Evolutionary conservation across 805 yeast genomes (phyloP).

Genomic region (Komagataella kurtzmanii): DNA sequence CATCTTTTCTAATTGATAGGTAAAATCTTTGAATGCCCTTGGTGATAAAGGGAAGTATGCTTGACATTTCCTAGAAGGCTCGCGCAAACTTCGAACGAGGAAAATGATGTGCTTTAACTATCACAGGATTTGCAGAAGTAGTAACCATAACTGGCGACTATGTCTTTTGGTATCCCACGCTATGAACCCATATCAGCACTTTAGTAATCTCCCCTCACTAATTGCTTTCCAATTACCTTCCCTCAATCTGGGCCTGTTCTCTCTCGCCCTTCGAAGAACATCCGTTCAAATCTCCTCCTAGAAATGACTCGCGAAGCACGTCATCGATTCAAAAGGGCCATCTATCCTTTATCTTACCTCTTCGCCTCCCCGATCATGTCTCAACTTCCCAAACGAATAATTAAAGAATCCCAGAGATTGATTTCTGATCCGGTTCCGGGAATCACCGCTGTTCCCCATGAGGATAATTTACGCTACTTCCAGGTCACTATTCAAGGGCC

Average conservation of each 20-base stretch:
- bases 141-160: too few relatives aligned
- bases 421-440: slow-evolving; percentile 96
- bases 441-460: slow-evolving; percentile 85
- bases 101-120: too few relatives aligned
- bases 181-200: too few relatives aligned
- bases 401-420: slow-evolving; percentile 88
- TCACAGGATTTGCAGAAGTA: too few relatives aligned
- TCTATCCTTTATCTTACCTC: background rate
- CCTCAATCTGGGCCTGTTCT: background rate
- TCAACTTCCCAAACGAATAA: slow-evolving; percentile 78
- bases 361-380: slow-evolving; percentile 22
- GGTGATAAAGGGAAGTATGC: background rate
- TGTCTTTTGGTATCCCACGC: too few relatives aligned
- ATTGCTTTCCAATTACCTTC: background rate
- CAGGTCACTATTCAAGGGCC: slow-evolving; percentile 92
- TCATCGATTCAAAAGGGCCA: background rate
- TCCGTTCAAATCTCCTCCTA: background rate
- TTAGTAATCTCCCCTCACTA: background rate
- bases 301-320: background rate
- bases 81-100: background rate
- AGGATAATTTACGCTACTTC: slow-evolving; percentile 85
- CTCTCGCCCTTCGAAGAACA: too few relatives aligned
- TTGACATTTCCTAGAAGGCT: background rate
- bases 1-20: background rate
- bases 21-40: background rate